Base-by-base conservation (phyloP, 345 rosid species). In the Corchorus olitorius region DNA sequence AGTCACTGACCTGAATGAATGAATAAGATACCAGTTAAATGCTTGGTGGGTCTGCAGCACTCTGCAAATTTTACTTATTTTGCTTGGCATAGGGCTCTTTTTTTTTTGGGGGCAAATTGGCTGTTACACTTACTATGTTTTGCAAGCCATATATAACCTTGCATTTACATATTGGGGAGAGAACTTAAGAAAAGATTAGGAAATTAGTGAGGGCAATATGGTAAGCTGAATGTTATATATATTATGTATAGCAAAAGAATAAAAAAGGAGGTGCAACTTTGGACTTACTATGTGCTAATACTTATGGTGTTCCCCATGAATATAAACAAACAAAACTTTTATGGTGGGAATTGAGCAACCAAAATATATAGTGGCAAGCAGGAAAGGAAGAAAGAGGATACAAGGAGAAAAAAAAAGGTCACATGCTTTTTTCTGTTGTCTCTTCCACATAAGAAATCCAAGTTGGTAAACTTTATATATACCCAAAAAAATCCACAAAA, bases 361-460 rank as follows among this genome's bases (percentile, higher is more conserved):
- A 53, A 61, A 81, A 79, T 81, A 61, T 74, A 67, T 81, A 83
- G 79, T 89, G 85, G 87, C 81, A 83, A 82, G 50, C 85, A 81
- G 67, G 48, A 72, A 75, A 79, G 74, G 64, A 77, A 66, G 74
- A 77, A 69, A 73, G 78, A 77, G 27, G 55, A 75, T 75, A 80
- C 79, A 78, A 76, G 80, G 48, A 63, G 19, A 41, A 71, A 67
- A 76, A 76, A 79, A 87, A 86, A 84, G 83, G 74, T 79, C 80
- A 68, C 71, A 54, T 70, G 77, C 87, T 83, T 89, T 89, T 27
- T 84, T 83, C 86, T 75, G 73, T 65, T 72, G 72, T 79, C 81
- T 43, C 68, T 79, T 73, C 77, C 81, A 67, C 46, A 73, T 68
- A 63, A 65, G 68, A 84, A 77, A 77, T 85, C 81, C 86, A 81